Evolutionary conservation across 2,329 filamentous ascomycete species (phyloP).

Genomic region (Tricladium varicosporioides): DNA sequence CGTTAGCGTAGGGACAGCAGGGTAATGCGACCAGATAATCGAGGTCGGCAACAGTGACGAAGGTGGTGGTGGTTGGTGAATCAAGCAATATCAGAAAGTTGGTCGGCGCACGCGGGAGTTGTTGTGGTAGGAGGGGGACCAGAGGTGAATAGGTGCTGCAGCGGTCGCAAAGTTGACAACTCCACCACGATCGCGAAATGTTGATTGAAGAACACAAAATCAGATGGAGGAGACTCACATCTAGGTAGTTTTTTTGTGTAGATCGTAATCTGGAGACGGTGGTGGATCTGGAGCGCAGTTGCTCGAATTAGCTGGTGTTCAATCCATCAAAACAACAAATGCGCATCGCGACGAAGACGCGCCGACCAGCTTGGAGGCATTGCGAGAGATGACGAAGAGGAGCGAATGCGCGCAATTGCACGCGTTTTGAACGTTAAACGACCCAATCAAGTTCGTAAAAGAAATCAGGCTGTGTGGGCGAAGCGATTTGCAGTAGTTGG

Average conservation of each 20-base stretch:
- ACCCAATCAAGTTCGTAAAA: not conserved
- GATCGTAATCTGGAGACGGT: not conserved
- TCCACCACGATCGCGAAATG: constrained; percentile 1
- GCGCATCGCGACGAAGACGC: constrained; percentile 5
- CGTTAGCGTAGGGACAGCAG: constrained; percentile 12
- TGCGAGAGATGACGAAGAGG: constrained; percentile 1
- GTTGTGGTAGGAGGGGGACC: not conserved
- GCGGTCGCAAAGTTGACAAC: constrained; percentile 6
- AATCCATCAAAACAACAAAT: constrained; percentile 1
- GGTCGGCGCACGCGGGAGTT: not conserved
- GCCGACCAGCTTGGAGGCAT: constrained; percentile 5
- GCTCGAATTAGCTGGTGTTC: not conserved
- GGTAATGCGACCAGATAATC: constrained; percentile 4
- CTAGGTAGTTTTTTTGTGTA: constrained; percentile 5
- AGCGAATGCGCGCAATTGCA: constrained; percentile 4
- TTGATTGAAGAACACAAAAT: not conserved
- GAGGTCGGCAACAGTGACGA: not conserved
- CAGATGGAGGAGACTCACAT: constrained; percentile 2
- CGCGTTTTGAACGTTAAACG: constrained; percentile 1
- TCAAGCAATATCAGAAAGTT: not conserved
- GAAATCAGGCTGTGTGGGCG: not conserved
- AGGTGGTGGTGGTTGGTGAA: not conserved
- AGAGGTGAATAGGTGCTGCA: not conserved
- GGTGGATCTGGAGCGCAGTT: constrained; percentile 1
- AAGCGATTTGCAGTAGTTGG: not conserved